Conservation (phyloP, 2,329 filamentous ascomycete species). For the Lojkania enalia region DNA sequence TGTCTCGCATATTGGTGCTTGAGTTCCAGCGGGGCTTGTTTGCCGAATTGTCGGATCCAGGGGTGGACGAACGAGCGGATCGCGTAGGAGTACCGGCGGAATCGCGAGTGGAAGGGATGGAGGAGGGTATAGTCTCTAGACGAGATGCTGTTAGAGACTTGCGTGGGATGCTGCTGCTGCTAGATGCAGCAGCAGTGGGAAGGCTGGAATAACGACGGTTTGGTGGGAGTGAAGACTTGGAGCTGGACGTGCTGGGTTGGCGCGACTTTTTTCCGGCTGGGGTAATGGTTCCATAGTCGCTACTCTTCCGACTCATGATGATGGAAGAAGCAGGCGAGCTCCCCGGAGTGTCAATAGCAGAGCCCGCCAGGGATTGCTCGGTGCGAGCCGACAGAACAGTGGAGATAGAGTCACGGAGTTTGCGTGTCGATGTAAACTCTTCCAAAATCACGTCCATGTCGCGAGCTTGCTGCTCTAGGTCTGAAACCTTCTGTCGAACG, state of each 20-base stretch:
- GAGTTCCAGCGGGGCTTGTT: slow-evolving; percentile 46
- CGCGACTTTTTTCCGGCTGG: slow-evolving; percentile 53
- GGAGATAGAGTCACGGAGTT: slow-evolving; percentile 88
- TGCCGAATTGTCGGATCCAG: slow-evolving; percentile 28
- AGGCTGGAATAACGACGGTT: slow-evolving; percentile 55
- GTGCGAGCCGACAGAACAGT: slow-evolving; percentile 75
- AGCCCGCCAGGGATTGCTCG: slow-evolving; percentile 72
- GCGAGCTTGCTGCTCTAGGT: slow-evolving; percentile 73
- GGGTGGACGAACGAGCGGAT: slow-evolving; percentile 26
- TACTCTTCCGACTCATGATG: slow-evolving; percentile 57
- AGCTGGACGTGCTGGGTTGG: slow-evolving; percentile 50
- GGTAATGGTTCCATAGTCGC: slow-evolving; percentile 50
- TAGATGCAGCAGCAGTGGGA: slow-evolving; percentile 45
- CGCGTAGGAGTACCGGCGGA: slow-evolving; percentile 31
- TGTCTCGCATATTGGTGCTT: slow-evolving; percentile 44
- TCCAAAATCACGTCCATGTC: slow-evolving; percentile 77
- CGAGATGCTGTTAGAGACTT: slow-evolving; percentile 29
- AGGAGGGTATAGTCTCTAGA: slow-evolving; percentile 25
- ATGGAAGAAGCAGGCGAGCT: slow-evolving; percentile 70
- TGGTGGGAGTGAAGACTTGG: slow-evolving; percentile 44
- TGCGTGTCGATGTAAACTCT: slow-evolving; percentile 68
- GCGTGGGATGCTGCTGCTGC: slow-evolving; percentile 19
- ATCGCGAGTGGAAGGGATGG: slow-evolving; percentile 28
- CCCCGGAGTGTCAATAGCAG: slow-evolving; percentile 63
- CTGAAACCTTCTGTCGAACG: slow-evolving; percentile 79